These are phyloP conservation scores for Fusarium pseudoanthophilum DNA, from an alignment of 2,329 filamentous ascomycete genomes.

Conservation along the genomic window DNA sequence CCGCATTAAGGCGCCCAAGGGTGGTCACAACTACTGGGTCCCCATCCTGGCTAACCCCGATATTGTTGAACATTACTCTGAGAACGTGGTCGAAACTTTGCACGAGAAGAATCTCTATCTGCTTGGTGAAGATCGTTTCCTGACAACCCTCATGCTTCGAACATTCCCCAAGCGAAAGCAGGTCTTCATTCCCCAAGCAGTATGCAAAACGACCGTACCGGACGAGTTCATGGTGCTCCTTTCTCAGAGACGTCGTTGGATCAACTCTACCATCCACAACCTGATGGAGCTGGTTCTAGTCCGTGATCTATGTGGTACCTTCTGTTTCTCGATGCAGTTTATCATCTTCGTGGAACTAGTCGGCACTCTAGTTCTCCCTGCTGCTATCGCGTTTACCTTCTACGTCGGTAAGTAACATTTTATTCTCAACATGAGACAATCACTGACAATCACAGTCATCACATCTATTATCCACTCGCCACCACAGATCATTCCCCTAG, in stretches of 20 bases:
- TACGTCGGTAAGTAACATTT: slow-evolving; percentile 80
- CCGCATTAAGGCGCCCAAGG: slow-evolving; percentile 98
- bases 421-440: background rate
- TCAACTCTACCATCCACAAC: slow-evolving; percentile 99
- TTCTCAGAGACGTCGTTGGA: slow-evolving; percentile 96
- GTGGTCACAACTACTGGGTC: slow-evolving; percentile 99
- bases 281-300: slow-evolving; percentile 97
- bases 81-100: slow-evolving; percentile 97
- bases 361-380: slow-evolving; percentile 92
- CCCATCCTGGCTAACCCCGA: slow-evolving; percentile 98
- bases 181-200: slow-evolving; percentile 96
- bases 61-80: slow-evolving; percentile 98
- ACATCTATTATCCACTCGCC: slow-evolving; percentile 82
- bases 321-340: slow-evolving; percentile 99
- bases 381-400: slow-evolving; percentile 95
- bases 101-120: slow-evolving; percentile 97
- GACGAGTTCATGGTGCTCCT: slow-evolving; percentile 92
- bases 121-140: slow-evolving; percentile 92
- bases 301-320: slow-evolving; percentile 94
- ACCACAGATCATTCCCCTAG: slow-evolving; percentile 87
- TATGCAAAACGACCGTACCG: slow-evolving; percentile 98
- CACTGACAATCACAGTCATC: slow-evolving; percentile 66
- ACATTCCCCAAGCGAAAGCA: slow-evolving; percentile 99
- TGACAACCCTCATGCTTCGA: slow-evolving; percentile 97
- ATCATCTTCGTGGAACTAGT: slow-evolving; percentile 95